Evolutionary conservation across 2,329 filamentous ascomycete genomes (phyloP).

Genomic region (Colletotrichum sp.): DNA sequence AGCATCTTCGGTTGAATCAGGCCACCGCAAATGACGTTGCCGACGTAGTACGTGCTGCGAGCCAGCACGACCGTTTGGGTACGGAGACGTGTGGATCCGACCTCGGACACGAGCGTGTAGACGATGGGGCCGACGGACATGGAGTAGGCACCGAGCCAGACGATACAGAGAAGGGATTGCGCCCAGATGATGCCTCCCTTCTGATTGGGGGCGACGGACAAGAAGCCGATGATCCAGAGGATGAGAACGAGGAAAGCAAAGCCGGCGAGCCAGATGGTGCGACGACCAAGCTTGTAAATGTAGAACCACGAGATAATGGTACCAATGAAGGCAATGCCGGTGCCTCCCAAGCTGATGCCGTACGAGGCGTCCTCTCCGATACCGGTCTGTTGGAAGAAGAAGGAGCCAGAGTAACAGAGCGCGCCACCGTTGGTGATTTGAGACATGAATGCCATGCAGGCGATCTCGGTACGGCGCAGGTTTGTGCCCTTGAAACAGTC

Average conservation of each 20-base stretch:
- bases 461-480: constrained; percentile 50
- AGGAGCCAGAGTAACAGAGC: constrained; percentile 46
- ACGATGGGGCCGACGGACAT: constrained; percentile 49
- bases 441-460: constrained; percentile 43
- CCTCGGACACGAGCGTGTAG: constrained; percentile 49
- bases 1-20: constrained; percentile 43
- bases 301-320: constrained; percentile 49
- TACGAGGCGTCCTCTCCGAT: constrained; percentile 41
- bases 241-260: constrained; percentile 41
- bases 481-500: constrained; percentile 56
- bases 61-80: constrained; percentile 52
- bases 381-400: constrained; percentile 53
- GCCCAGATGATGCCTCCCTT: constrained; percentile 40
- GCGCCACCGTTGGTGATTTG: constrained; percentile 47
- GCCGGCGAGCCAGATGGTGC: constrained; percentile 47
- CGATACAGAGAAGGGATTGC: constrained; percentile 45
- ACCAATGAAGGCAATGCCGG: constrained; percentile 47
- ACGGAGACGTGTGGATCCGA: constrained; percentile 50
- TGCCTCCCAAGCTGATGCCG: constrained; percentile 46
- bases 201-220: constrained; percentile 41
- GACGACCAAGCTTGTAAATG: constrained; percentile 46
- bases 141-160: constrained; percentile 49
- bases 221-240: constrained; percentile 48
- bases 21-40: constrained; percentile 45
- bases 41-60: constrained; percentile 44